Conservation (phyloP, 352 stramenopile species). For the Peronospora destructor region DNA sequence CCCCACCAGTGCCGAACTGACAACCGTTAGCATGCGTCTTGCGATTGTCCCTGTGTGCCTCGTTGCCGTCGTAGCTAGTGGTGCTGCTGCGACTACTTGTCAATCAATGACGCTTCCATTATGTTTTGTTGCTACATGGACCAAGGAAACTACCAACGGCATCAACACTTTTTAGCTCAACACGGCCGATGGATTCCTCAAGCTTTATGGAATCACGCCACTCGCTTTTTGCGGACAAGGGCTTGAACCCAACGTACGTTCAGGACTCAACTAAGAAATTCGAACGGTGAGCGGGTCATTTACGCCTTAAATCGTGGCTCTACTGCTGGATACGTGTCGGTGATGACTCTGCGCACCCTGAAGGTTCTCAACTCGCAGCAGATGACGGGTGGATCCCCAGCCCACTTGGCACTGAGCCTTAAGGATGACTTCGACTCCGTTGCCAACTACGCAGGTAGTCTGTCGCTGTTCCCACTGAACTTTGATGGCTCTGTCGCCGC, state of each 20-base stretch:
- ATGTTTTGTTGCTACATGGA: slow-evolving; percentile 54
- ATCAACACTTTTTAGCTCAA: slow-evolving; percentile 52
- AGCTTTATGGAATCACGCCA: slow-evolving; percentile 26
- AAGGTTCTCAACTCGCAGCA: slow-evolving; percentile 37
- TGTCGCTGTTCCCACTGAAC: slow-evolving; percentile 41
- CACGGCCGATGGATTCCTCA: slow-evolving; percentile 32
- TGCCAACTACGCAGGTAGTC: slow-evolving; percentile 50
- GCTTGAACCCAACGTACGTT: slow-evolving; percentile 48
- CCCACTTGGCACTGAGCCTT: slow-evolving; percentile 39
- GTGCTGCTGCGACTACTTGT: slow-evolving; percentile 10
- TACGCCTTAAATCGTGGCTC: slow-evolving; percentile 32
- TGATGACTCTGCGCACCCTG: slow-evolving; percentile 25
- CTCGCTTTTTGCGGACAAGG: slow-evolving; percentile 17
- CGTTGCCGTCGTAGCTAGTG: slow-evolving; percentile 6
- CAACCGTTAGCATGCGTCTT: slow-evolving; percentile 16
- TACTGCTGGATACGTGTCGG: slow-evolving; percentile 38
- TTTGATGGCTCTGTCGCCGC: slow-evolving; percentile 27
- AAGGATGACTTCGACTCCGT: slow-evolving; percentile 40
- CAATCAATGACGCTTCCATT: slow-evolving; percentile 17
- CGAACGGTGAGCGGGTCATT: slow-evolving; percentile 13
- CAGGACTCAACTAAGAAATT: slow-evolving; percentile 18
- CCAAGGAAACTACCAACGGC: slow-evolving; percentile 49
- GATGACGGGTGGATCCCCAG: slow-evolving; percentile 29
- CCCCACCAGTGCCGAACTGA: not conserved
- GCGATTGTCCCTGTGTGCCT: slow-evolving; percentile 9